Base-by-base conservation (phyloP, 352 stramenopile species). In the Globisporangium parvum region DNA sequence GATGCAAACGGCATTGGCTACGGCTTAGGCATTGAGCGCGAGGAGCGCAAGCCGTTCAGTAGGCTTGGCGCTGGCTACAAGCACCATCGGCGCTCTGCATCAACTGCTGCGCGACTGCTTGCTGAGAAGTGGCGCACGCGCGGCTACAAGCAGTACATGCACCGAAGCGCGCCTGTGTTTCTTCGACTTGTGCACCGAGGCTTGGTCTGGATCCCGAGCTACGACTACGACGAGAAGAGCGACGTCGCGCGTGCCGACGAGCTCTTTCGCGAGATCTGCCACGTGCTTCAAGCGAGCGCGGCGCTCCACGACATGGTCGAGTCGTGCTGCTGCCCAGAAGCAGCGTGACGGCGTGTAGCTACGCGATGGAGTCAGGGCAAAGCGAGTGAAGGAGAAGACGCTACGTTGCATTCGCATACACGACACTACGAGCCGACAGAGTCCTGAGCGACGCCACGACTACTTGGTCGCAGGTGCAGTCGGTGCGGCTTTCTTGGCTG, bases 141-240 rank as follows among this genome's bases (percentile, higher is more conserved):
- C 24, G 78, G 80, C 3, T 92, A 92, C 62, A 73, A 79, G 44
- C 82, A 92, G 69, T 78, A 86, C 47, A 86, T 89, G 53, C 82
- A 92, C 54, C 71, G 80, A 24, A 56, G 63, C n/a, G 57, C 73
- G 2, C 74, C 80, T n/a, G 77, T 88, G 24, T 90, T 88, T 51
- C 60, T 92, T 28, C 77, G 82, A 8, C 54, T 90, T 26, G 78
- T 87, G n/a, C 73, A 76, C 35, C 65, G 79, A 47, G 82, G 79
- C 9, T 47, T 91, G 24, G 70, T 92, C 21, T 92, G 81, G 81
- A 82, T 89, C 23, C 75, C 81, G 0, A 73, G 81, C 54, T 89
- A 89, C 57, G 75, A 87, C 55, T 87, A 92, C 53, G 77, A 92
- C 35, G 64, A 77, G 49, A 67, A 74, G n/a, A 70, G 62, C 17